These are phyloP conservation scores for Jasminum sambac DNA, from an alignment of 257 asterid genomes.

Conservation along the genomic window DNA sequence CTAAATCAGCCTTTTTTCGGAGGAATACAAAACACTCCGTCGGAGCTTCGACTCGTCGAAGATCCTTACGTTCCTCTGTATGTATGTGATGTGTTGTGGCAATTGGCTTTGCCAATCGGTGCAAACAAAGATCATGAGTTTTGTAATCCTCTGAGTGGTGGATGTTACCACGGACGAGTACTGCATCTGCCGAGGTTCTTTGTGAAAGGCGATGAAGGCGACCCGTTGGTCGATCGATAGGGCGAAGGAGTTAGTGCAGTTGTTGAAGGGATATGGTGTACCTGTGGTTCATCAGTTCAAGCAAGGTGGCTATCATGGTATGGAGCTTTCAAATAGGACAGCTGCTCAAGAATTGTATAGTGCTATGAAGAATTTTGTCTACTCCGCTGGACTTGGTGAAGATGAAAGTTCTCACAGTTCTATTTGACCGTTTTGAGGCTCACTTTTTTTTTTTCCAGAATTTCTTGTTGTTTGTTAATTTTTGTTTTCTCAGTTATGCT, in stretches of 20 bases:
- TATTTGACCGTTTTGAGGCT: neutral
- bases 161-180: constrained; percentile 19
- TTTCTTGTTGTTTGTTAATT: neutral
- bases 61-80: constrained; percentile 18
- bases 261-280: neutral
- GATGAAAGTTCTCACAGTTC: neutral
- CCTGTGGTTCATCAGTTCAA: neutral
- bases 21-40: constrained; percentile 21
- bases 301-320: constrained; percentile 15
- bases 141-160: constrained; percentile 21
- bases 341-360: constrained; percentile 16
- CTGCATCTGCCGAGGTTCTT: neutral
- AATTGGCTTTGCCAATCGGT: constrained; percentile 20
- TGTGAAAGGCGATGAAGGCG: constrained; percentile 10
- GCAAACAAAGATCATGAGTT: constrained; percentile 25
- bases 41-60: constrained; percentile 15
- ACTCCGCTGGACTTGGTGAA: neutral
- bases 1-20: constrained; percentile 31
- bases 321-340: constrained; percentile 2
- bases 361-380: constrained; percentile 13
- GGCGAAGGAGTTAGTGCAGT: constrained; percentile 1
- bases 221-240: constrained; percentile 14
- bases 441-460: neutral
- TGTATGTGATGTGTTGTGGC: constrained; percentile 24
- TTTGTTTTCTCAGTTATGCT: no score